Conservation (phyloP, 768 basidiomycete genomes). For the Ramaria sp. region DNA sequence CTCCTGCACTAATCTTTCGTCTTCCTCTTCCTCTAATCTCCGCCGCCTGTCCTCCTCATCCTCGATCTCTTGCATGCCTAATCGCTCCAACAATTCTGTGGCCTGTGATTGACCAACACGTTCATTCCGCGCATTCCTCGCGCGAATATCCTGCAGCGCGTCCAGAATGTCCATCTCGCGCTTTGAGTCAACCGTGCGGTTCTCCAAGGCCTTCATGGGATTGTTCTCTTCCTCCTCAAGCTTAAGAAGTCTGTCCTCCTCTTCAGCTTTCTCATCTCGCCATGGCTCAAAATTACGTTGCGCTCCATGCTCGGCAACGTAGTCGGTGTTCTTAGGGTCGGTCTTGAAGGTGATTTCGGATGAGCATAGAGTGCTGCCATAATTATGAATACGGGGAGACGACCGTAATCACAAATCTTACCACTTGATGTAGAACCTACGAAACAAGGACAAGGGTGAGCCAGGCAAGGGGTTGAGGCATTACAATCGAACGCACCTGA, state of each 20-base stretch:
- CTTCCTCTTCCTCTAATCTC: slow-evolving; percentile 75
- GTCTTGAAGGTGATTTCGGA: slow-evolving; percentile 99
- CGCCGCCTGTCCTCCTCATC: slow-evolving; percentile 65
- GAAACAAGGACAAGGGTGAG: background rate
- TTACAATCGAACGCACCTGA: slow-evolving; percentile 28
- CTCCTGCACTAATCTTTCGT: slow-evolving; percentile 79
- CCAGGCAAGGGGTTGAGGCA: background rate
- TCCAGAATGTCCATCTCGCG: slow-evolving; percentile 98
- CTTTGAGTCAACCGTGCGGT: slow-evolving; percentile 84
- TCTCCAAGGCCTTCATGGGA: slow-evolving; percentile 95
- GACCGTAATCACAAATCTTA: slow-evolving; percentile 27
- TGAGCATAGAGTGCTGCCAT: slow-evolving; percentile 76
- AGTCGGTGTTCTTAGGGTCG: slow-evolving; percentile 96
- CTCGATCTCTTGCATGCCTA: slow-evolving; percentile 60
- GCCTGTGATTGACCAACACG: slow-evolving; percentile 55
- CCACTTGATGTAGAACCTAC: slow-evolving; percentile 81
- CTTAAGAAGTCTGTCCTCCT: slow-evolving; percentile 76
- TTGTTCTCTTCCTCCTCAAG: slow-evolving; percentile 91
- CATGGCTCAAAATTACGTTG: slow-evolving; percentile 97
- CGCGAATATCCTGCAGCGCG: slow-evolving; percentile 85
- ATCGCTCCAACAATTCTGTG: slow-evolving; percentile 54
- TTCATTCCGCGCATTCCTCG: slow-evolving; percentile 81
- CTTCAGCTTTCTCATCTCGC: slow-evolving; percentile 69
- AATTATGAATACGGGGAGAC: slow-evolving; percentile 2
- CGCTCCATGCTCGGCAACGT: slow-evolving; percentile 89